Base-by-base conservation (phyloP, 257 asterid genomes). In the Perilla frutescens region DNA sequence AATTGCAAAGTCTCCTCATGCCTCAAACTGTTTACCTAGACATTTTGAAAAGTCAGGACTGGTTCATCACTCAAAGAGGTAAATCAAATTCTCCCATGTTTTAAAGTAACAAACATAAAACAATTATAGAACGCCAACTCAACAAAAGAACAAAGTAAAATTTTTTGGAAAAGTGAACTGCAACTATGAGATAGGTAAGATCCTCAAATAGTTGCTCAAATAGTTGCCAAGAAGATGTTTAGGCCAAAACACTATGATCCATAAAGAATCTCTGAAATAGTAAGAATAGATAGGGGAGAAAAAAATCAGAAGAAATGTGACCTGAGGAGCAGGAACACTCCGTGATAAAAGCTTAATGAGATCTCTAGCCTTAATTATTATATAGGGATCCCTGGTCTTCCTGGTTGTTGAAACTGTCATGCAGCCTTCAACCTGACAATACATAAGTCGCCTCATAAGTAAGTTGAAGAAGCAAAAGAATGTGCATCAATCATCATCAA, bases 301-400 rank as follows among this genome's bases (percentile, higher is more conserved):
- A 45, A 34, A 57, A 67, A 43, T 41, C 41, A 49, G 50, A 62
- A 36, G 36, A 54, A 48, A 40, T 11, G 32, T 40, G 12, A 93
- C 98, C 97, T 93, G 98, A 73, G 96, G 91, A 66, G 96, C 96
- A 74, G 97, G 97, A 78, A 93, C 96, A 81, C 98, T 93, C 85
- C 98, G 84, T 45, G 98, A 93, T 72, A 93, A 75, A 73, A 93
- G 97, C 79, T 89, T 93, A 44, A 93, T 85, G 67, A 93, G 93
- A 79, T 93, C 98, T 79, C 98, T 87, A 74, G 97, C 96, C 87
- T 93, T 93, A 0, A 93, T 55, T 10, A 93, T 85, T 63, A 89
- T 88, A 81, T 82, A 93, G 60, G 97, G 98, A 79, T 93, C 98
- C 83, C 84, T 83, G 13, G 97, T 91, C 79, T 93, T 91, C 76